Evolutionary conservation across 345 rosid genomes (phyloP), one percentile per base, ranked within the genome.

Genomic region (Conringia planisiliqua): DNA sequence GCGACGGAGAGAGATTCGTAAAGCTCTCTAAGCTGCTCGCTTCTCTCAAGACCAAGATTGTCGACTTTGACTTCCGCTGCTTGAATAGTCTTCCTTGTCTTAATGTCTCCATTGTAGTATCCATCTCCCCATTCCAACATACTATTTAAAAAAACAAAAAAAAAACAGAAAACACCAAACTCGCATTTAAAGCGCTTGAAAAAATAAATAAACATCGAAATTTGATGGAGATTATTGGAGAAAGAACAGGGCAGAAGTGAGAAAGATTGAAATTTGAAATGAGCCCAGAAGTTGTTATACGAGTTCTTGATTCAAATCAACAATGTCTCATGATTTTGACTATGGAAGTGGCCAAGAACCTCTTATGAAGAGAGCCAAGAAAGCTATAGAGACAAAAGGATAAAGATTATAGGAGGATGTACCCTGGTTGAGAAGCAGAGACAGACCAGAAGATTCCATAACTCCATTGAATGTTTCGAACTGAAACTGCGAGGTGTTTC

Each of bases 21-120:
- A 30, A 95, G 88, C 82, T 95, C 92, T 75, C 91, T 81, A 54
- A 95, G 74, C 65, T 92, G 97, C 39, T 90, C 94, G 55, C 98
- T 95, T 82, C 99, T 90, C 78, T 88, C 94, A 66, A 92, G 87
- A 65, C 90, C 91, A 54, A 90, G 61, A 52, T 87, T 80, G 73
- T 89, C 90, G 12, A 81, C 82, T 79, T 85, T 83, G 40, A 86
- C 79, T 59, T 92, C 99, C 3, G 74, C 78, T 60, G 97, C 82
- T 84, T 90, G 98, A 75, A 88, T 79, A 51, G 93, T 89, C 79
- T 90, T 95, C 76, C 98, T 86, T 4, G 99, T 95, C 85, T 95
- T 95, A 42, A 95, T 95, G 59, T 90, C 97, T 51, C 99, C 99
- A 74, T 95, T 95, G 83, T 95, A 95, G 77, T 90, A 90, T 38